Percentiles rank a stretch among this genome's conserved stretches.
These are phyloP conservation scores for Collybia mongolica DNA, from an alignment of 768 basidiomycete species.

Conservation along the genomic window DNA sequence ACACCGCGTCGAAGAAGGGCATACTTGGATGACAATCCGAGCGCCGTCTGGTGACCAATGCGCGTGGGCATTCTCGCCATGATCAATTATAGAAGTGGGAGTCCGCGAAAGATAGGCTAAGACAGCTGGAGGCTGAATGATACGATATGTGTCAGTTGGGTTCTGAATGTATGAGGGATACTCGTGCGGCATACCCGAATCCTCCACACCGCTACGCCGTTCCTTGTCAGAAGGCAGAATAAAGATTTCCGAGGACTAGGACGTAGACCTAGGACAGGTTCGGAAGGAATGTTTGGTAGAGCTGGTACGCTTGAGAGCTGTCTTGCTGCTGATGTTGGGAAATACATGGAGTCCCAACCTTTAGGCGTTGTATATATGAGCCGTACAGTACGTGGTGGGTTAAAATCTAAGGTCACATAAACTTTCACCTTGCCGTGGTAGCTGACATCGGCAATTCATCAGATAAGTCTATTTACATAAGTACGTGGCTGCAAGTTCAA, in stretches of 20 bases:
- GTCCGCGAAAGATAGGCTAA: slow-evolving; percentile 77
- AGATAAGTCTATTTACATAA: too few relatives aligned
- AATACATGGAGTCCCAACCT: slow-evolving; percentile 59
- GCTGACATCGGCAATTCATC: too few relatives aligned
- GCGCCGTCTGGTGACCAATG: slow-evolving; percentile 85
- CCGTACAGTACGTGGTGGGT: too few relatives aligned
- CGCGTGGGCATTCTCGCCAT: slow-evolving; percentile 75
- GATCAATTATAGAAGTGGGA: slow-evolving; percentile 71
- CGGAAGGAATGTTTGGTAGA: slow-evolving; percentile 60
- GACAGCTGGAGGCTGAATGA: slow-evolving; percentile 62
- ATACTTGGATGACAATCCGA: slow-evolving; percentile 77
- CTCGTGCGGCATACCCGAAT: slow-evolving; percentile 58
- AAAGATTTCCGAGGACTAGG: slow-evolving; percentile 75
- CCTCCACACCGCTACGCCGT: slow-evolving; percentile 76
- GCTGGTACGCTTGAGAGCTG: slow-evolving; percentile 70
- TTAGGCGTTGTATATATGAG: too few relatives aligned
- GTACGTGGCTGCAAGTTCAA: too few relatives aligned
- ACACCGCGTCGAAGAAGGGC: slow-evolving; percentile 20
- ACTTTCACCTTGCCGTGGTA: too few relatives aligned
- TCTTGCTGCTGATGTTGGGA: slow-evolving; percentile 77
- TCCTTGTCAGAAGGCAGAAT: slow-evolving; percentile 73
- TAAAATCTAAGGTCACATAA: too few relatives aligned
- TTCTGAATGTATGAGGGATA: not conserved
- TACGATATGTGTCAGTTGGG: too few relatives aligned
- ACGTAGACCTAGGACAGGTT: slow-evolving; percentile 55